phyloP scores from a whole-genome alignment of 441 rosid genomes.

The Populus hybrid region DNA sequence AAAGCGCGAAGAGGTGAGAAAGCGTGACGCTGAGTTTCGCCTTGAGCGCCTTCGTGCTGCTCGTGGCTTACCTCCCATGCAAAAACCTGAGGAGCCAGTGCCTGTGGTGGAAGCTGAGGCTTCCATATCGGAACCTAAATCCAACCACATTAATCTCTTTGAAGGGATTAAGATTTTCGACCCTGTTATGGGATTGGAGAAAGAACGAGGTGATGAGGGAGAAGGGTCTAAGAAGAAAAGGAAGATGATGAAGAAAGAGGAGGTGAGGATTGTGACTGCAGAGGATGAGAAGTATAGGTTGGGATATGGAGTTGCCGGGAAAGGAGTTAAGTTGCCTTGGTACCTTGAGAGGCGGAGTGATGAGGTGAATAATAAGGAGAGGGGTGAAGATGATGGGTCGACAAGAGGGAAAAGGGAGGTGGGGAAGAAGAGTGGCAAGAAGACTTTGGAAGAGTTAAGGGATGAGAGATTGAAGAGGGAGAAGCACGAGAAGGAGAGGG shows the following conservation, averaged over 20 bases:
- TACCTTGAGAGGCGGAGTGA: slow-evolving; percentile 57
- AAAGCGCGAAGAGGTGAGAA: slow-evolving; percentile 65
- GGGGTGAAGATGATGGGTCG: slow-evolving; percentile 24
- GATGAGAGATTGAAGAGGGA: slow-evolving; percentile 80
- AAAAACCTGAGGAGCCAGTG: slow-evolving; percentile 31
- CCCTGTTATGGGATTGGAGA: slow-evolving; percentile 44
- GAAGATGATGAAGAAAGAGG: slow-evolving; percentile 75
- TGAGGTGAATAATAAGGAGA: slow-evolving; percentile 29
- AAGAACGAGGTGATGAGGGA: slow-evolving; percentile 49
- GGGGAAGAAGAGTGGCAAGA: slow-evolving; percentile 54
- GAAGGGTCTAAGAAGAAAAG: slow-evolving; percentile 48
- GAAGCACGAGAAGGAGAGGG: slow-evolving; percentile 70
- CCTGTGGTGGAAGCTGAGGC: slow-evolving; percentile 18
- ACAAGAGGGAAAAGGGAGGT: slow-evolving; percentile 24
- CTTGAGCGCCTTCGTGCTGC: slow-evolving; percentile 68
- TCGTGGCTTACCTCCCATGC: slow-evolving; percentile 65
- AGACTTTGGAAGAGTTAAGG: slow-evolving; percentile 68
- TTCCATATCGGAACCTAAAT: slow-evolving; percentile 36
- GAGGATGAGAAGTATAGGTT: slow-evolving; percentile 87
- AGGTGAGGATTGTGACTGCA: slow-evolving; percentile 50
- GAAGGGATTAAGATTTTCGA: slow-evolving; percentile 86
- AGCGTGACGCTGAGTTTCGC: slow-evolving; percentile 73
- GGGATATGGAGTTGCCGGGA: slow-evolving; percentile 86
- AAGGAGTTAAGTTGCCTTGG: slow-evolving; percentile 92
- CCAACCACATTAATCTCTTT: slow-evolving; percentile 78